Evolutionary conservation across 1,139 yeast genomes (phyloP), one percentile per base, ranked within the genome.

Genomic region (Candida sanyaensis): DNA sequence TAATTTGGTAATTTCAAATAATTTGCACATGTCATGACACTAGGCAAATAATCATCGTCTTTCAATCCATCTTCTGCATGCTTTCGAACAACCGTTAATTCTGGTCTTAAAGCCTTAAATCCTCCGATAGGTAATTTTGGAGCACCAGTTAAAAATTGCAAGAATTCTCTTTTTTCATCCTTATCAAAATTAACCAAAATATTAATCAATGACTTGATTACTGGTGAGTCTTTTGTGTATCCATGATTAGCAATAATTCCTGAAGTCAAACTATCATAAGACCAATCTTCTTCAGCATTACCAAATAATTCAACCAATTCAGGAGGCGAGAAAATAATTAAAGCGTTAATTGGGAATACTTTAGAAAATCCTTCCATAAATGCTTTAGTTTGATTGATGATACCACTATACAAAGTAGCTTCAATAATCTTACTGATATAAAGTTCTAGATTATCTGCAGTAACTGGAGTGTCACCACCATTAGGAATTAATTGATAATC

Each of bases 121-220:
- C 99, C 99, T 0, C 98, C 99, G 58, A 91, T 81, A 0, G 99
- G 99, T 44, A 93, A 68, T 55, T 86, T 88, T 3, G 98, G 97
- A 4, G 97, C 84, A 0, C 99, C 99, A 0, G 99, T 93, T 53
- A 92, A 73, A 64, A 93, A 93, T 63, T 90, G 97, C 44, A 91
- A 68, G 60, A 93, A 92, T 33, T 77, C 69, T 43, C 98, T 76
- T 53, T 87, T 81, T 53, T 91, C 87, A 4, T 60, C 59, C 9
- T 66, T 49, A 27, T 63, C 51, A 53, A 91, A 86, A 6, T 70
- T 69, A 4, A 80, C 63, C 78, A 93, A 73, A 1, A 89, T 76
- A 31, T 74, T 72, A 29, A 91, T 66, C 49, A 93, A 69, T 50
- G 80, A 75, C 51, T 75, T 77, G 9, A 93, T 81, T 0, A 86